Conservation (phyloP, 1,284 basidiomycete genomes). For the Caloboletus firmus region DNA sequence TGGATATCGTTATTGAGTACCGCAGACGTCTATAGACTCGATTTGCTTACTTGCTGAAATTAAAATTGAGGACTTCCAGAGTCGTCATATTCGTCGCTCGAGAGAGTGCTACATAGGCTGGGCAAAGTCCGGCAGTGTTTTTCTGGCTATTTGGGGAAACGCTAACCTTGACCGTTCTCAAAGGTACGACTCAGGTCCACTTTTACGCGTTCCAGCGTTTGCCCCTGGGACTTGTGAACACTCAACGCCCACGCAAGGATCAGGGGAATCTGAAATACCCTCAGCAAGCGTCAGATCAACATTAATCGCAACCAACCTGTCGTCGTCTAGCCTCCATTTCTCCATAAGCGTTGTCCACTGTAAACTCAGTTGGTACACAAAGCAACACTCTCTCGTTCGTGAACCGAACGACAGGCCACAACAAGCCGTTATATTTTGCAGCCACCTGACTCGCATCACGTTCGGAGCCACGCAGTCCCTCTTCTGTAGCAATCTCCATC, state of each 20-base stretch:
- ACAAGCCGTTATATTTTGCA: conserved; percentile 30
- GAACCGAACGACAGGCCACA: conserved; percentile 62
- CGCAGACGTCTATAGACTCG: background rate
- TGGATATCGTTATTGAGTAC: background rate
- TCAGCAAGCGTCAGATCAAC: background rate
- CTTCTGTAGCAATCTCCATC: conserved; percentile 41
- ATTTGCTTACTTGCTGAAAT: conserved; percentile 60
- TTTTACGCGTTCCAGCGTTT: conserved; percentile 84
- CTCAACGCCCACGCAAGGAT: conserved; percentile 94
- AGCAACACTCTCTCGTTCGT: conserved; percentile 44
- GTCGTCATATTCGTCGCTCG: conserved; percentile 84
- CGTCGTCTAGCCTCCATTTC: conserved; percentile 51
- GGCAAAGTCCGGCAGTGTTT: conserved; percentile 22
- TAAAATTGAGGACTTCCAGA: conserved; percentile 83
- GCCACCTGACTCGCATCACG: conserved; percentile 16
- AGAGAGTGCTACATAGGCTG: conserved; percentile 91
- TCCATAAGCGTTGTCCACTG: conserved; percentile 54
- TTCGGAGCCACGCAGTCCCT: conserved; percentile 34
- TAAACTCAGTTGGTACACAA: conserved; percentile 55
- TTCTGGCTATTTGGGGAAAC: background rate
- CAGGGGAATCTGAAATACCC: conserved; percentile 57
- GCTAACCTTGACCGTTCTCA: conserved; percentile 76
- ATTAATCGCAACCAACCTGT: conserved; percentile 41
- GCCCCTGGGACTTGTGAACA: conserved; percentile 93
- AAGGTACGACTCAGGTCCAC: conserved; percentile 72